Evolutionary conservation across 768 basidiomycete species (phyloP).

Genomic region (Suillus placidus): DNA sequence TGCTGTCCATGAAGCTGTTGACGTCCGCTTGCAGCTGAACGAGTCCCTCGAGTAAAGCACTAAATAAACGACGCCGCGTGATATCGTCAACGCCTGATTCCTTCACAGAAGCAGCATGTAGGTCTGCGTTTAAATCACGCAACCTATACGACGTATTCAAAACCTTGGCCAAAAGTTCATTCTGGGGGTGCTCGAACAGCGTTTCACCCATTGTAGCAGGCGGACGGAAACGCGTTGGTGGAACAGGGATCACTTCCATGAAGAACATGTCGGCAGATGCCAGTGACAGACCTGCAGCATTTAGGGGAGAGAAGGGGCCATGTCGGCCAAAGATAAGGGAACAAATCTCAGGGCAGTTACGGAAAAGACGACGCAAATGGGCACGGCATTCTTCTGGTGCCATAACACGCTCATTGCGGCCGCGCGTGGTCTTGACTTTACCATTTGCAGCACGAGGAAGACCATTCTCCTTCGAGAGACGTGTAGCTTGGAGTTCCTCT

Average conservation of each 20-base stretch:
- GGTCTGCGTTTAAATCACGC: constrained; percentile 71
- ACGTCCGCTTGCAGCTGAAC: constrained; percentile 93
- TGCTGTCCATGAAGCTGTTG: constrained; percentile 96
- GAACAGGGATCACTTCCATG: constrained; percentile 87
- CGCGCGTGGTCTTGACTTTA: constrained; percentile 71
- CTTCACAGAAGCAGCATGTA: constrained; percentile 66
- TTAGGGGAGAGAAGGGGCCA: constrained; percentile 74
- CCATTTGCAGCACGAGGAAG: constrained; percentile 77
- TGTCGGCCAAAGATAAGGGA: constrained; percentile 91
- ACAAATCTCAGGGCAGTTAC: constrained; percentile 80
- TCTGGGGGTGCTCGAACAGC: constrained; percentile 95
- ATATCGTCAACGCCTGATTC: constrained; percentile 52
- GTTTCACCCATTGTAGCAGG: constrained; percentile 89
- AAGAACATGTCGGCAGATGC: constrained; percentile 97
- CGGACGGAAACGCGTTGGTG: constrained; percentile 95
- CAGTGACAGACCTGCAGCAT: constrained; percentile 59
- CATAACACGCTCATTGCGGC: constrained; percentile 89
- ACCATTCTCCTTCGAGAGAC: constrained; percentile 28
- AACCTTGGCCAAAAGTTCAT: constrained; percentile 82
- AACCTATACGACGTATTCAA: constrained; percentile 79
- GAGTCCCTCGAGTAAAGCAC: constrained; percentile 73
- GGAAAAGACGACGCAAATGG: constrained; percentile 87
- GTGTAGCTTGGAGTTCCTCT: constrained; percentile 28
- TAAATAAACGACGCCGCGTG: constrained; percentile 58
- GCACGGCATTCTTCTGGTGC: constrained; percentile 92